These are phyloP conservation scores for Kwoniella botswanensis DNA, from an alignment of 768 basidiomycete genomes.

Conservation along the genomic window DNA sequence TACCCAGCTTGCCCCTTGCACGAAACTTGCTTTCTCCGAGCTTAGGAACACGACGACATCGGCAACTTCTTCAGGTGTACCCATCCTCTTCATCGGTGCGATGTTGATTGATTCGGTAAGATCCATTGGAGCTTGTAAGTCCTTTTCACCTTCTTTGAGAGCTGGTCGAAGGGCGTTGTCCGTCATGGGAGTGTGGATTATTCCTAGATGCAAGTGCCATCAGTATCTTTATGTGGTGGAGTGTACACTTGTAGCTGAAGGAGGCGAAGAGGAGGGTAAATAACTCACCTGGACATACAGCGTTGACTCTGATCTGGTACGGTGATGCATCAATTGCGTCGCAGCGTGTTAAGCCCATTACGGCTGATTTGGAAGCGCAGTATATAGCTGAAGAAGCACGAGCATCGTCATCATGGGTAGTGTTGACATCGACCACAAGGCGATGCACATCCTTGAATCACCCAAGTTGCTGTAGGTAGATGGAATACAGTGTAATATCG, in stretches of 20 bases:
- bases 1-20: conserved; percentile 33
- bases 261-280: not conserved
- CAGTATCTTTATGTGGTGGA: no score
- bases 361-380: conserved; percentile 40
- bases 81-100: conserved; percentile 41
- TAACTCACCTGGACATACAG: conserved; percentile 4
- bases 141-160: conserved; percentile 7
- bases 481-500: no score
- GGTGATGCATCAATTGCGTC: conserved; percentile 41
- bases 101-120: conserved; percentile 27
- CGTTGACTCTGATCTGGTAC: conserved; percentile 32
- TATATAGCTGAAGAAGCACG: conserved; percentile 28
- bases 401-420: not conserved
- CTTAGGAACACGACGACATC: conserved; percentile 34
- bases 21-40: conserved; percentile 38
- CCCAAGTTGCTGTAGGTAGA: no score
- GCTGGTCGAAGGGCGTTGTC: conserved; percentile 18
- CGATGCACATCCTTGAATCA: no score
- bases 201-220: conserved; percentile 17
- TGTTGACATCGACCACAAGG: no score
- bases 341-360: conserved; percentile 38
- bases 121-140: conserved; percentile 26
- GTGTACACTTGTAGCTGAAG: not conserved
- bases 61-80: conserved; percentile 34
- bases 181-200: conserved; percentile 41